Percentiles rank a stretch among this genome's conserved stretches.
These are phyloP conservation scores for Aspergillus pseudoglaucus DNA, from an alignment of 2,329 filamentous ascomycete species.

Conservation along the genomic window DNA sequence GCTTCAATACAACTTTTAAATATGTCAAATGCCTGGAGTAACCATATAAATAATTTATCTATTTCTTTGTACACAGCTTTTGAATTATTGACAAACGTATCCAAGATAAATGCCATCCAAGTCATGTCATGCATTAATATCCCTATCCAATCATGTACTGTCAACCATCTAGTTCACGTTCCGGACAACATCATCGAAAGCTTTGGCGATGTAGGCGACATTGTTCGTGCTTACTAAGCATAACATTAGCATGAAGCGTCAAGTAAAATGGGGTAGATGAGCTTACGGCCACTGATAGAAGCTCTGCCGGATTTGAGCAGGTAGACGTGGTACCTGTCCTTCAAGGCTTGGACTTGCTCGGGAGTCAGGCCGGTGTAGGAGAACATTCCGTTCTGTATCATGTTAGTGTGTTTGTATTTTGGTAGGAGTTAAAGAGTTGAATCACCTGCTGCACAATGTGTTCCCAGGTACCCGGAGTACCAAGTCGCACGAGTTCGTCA, in stretches of 20 bases:
- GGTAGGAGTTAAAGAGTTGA: no score
- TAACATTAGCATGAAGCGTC: background rate
- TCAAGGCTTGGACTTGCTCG: conserved; percentile 37
- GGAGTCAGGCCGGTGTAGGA: conserved; percentile 58
- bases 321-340: conserved; percentile 40
- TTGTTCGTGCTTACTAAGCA: conserved; percentile 34
- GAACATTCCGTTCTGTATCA: conserved; percentile 68
- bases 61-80: no score
- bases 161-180: conserved; percentile 19
- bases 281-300: conserved; percentile 35
- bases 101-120: no score
- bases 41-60: no score
- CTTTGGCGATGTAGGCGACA: conserved; percentile 33
- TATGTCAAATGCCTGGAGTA: no score
- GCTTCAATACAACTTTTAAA: no score
- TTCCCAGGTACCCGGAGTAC: conserved; percentile 90
- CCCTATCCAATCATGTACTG: no score
- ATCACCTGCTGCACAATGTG: conserved; percentile 97
- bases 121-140: no score
- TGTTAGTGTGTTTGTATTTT: background rate
- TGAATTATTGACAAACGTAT: no score
- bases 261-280: conserved; percentile 3
- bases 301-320: conserved; percentile 35
- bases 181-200: conserved; percentile 33
- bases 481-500: conserved; percentile 71